These are phyloP conservation scores for Xylaria polymorpha DNA, from an alignment of 2,329 filamentous ascomycete species.

Conservation along the genomic window DNA sequence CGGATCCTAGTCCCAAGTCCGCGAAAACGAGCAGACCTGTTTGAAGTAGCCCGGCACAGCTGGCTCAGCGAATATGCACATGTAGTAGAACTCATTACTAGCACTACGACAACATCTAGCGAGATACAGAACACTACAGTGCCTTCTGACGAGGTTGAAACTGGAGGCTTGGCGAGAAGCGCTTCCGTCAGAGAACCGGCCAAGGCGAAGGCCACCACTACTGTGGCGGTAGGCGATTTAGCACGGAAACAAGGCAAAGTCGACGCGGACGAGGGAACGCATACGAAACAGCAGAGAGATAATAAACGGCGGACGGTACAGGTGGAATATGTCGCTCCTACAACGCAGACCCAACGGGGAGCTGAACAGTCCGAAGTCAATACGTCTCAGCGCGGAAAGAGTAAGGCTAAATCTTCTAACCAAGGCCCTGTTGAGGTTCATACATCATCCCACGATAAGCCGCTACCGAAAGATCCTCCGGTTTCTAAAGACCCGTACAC, in stretches of 20 bases:
- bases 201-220: conserved; percentile 70
- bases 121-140: conserved; percentile 87
- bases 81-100: conserved; percentile 96
- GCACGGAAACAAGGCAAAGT: conserved; percentile 79
- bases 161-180: conserved; percentile 78
- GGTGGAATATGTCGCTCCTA: conserved; percentile 95
- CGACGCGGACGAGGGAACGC: conserved; percentile 69
- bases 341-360: conserved; percentile 84
- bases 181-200: conserved; percentile 90
- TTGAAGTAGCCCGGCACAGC: conserved; percentile 96
- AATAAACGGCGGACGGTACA: conserved; percentile 95
- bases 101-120: conserved; percentile 85
- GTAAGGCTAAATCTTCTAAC: conserved; percentile 65
- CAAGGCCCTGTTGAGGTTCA: conserved; percentile 62
- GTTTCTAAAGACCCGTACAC: conserved; percentile 57
- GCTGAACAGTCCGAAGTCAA: conserved; percentile 53
- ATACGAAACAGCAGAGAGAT: conserved; percentile 78
- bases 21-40: conserved; percentile 91
- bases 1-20: conserved; percentile 96
- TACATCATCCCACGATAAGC: conserved; percentile 64
- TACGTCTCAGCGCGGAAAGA: conserved; percentile 50
- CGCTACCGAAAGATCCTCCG: conserved; percentile 68
- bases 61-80: conserved; percentile 98
- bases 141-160: conserved; percentile 67
- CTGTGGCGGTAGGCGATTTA: conserved; percentile 68